A percentile compares a stretch with the other conserved stretches of the same genome.
Evolutionary conservation across 2,329 filamentous ascomycete genomes (phyloP).

Genomic region (Fusarium albosuccineum): DNA sequence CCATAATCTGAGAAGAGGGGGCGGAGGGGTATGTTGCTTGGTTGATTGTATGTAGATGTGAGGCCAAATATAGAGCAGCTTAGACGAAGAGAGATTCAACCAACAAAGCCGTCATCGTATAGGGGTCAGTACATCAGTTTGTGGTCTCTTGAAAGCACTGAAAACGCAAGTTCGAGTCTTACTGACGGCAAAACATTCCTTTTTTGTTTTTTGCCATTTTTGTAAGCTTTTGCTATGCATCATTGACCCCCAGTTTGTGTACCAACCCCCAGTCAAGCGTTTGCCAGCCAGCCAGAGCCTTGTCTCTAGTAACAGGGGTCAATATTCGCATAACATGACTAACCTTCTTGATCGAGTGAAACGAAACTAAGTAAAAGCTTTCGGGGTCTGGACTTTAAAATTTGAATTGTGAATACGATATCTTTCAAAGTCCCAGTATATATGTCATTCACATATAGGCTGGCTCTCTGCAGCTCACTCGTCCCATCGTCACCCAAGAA

Average conservation of each 20-base stretch:
- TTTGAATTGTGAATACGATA: too few relatives aligned
- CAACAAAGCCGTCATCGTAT: conserved; percentile 39
- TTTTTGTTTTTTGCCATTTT: conserved; percentile 20
- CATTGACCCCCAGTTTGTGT: conserved; percentile 4
- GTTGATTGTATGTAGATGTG: background rate
- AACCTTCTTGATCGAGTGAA: too few relatives aligned
- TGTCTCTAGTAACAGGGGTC: too few relatives aligned
- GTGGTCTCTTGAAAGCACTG: conserved; percentile 40
- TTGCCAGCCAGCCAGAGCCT: background rate
- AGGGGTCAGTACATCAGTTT: conserved; percentile 44
- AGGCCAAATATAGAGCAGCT: background rate
- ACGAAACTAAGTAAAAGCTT: too few relatives aligned
- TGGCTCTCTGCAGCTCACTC: too few relatives aligned
- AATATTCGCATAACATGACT: too few relatives aligned
- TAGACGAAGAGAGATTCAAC: background rate
- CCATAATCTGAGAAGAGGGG: background rate
- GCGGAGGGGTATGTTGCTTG: background rate
- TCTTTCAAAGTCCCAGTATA: too few relatives aligned
- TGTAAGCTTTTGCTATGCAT: conserved; percentile 14
- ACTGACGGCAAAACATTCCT: conserved; percentile 33
- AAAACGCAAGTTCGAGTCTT: conserved; percentile 44
- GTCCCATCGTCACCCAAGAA: too few relatives aligned
- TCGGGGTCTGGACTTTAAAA: too few relatives aligned
- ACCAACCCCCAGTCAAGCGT: background rate
- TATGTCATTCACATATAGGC: too few relatives aligned